These are phyloP conservation scores for Aspergillus chevalieri DNA, from an alignment of 2,329 filamentous ascomycete genomes.

Conservation along the genomic window DNA sequence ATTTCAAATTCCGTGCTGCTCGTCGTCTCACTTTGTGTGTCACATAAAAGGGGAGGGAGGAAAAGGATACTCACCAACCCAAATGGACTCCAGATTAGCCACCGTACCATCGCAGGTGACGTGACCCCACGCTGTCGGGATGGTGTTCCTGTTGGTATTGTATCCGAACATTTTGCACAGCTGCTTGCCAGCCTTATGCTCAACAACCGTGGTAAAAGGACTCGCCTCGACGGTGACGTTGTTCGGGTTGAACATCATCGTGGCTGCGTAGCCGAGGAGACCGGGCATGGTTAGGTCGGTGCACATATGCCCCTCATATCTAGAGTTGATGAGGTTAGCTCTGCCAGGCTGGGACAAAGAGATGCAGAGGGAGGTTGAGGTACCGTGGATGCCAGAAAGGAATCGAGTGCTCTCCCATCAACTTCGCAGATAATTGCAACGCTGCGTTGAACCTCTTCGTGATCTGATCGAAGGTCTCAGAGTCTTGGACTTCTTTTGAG, in stretches of 20 bases:
- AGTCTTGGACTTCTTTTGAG: slow-evolving; percentile 1
- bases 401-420: slow-evolving; percentile 40
- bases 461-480: slow-evolving; percentile 11
- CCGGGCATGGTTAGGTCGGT: slow-evolving; percentile 40
- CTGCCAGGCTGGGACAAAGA: too few relatives aligned
- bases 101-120: slow-evolving; percentile 43
- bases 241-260: slow-evolving; percentile 49
- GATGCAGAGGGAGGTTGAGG: too few relatives aligned
- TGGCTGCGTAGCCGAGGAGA: slow-evolving; percentile 44
- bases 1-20: slow-evolving; percentile 43
- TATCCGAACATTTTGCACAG: slow-evolving; percentile 44
- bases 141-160: slow-evolving; percentile 22
- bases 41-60: not conserved
- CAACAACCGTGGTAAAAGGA: slow-evolving; percentile 41
- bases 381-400: slow-evolving; percentile 38
- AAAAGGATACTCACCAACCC: slow-evolving; percentile 19
- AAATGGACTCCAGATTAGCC: slow-evolving; percentile 46
- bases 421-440: slow-evolving; percentile 29
- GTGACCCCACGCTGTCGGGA: slow-evolving; percentile 38
- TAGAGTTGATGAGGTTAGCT: too few relatives aligned
- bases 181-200: slow-evolving; percentile 42
- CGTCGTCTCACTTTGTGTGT: not conserved
- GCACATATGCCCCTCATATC: slow-evolving; percentile 45
- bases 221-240: slow-evolving; percentile 45
- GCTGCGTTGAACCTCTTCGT: slow-evolving; percentile 31